These are phyloP conservation scores for Talinum fruticosum DNA, from an alignment of 148 eudicot species.

Conservation along the genomic window DNA sequence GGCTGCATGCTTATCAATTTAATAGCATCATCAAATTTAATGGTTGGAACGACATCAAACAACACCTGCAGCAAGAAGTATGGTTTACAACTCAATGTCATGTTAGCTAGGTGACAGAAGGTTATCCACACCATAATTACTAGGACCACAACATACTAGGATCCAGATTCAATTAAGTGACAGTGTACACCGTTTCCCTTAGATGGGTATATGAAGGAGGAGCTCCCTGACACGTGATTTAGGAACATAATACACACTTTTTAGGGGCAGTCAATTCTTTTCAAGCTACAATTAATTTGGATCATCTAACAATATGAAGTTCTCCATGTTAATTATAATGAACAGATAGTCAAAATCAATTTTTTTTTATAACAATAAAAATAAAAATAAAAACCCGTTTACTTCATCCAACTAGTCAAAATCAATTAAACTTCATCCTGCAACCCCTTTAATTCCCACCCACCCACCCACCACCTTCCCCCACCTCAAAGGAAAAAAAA, in stretches of 20 bases:
- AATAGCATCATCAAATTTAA: conserved; percentile 83
- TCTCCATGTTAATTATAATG: background rate
- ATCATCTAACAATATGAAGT: background rate
- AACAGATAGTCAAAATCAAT: background rate
- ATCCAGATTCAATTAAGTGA: background rate
- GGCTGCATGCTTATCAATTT: conserved; percentile 97
- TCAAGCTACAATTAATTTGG: background rate
- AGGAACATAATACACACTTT: background rate
- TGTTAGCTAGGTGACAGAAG: background rate
- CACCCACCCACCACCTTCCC: background rate
- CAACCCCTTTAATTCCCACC: background rate
- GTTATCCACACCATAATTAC: background rate
- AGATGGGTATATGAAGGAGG: background rate
- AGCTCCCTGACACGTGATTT: background rate
- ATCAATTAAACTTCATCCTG: too few species aligned
- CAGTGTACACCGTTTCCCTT: background rate
- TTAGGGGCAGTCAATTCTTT: background rate
- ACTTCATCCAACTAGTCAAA: background rate
- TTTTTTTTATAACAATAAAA: background rate
- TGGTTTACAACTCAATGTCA: conserved; percentile 2
- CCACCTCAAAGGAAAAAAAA: conserved; percentile 7
- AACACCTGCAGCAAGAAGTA: conserved; percentile 54
- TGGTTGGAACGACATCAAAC: conserved; percentile 89
- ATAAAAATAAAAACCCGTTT: too few species aligned
- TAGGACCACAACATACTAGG: background rate